Evolutionary conservation across 2,329 filamentous ascomycete genomes (phyloP).

Genomic region (Phialemoniopsis sp.): DNA sequence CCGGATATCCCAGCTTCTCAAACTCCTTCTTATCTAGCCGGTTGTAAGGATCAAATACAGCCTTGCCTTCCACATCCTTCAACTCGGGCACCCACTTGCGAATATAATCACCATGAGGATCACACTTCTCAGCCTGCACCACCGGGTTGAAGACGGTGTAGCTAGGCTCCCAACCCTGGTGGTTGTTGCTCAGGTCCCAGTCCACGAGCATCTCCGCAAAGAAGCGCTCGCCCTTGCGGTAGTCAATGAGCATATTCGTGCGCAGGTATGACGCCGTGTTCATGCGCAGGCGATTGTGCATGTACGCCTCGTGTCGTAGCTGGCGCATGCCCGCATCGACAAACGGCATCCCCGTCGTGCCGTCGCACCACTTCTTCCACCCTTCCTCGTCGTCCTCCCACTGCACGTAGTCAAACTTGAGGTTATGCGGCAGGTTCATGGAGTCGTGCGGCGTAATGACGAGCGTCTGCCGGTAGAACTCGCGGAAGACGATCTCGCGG

Average conservation of each 20-base stretch:
- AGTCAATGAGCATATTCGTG: slow-evolving; percentile 62
- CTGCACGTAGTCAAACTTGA: slow-evolving; percentile 61
- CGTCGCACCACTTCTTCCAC: slow-evolving; percentile 58
- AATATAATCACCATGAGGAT: slow-evolving; percentile 61
- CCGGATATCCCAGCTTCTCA: slow-evolving; percentile 55
- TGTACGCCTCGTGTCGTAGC: slow-evolving; percentile 50
- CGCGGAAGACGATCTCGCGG: slow-evolving; percentile 18
- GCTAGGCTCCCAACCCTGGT: slow-evolving; percentile 68
- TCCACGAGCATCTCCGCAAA: slow-evolving; percentile 62
- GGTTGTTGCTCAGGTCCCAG: slow-evolving; percentile 58
- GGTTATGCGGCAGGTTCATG: slow-evolving; percentile 73
- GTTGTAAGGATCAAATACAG: slow-evolving; percentile 62
- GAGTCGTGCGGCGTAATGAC: slow-evolving; percentile 22
- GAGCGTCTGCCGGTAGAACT: slow-evolving; percentile 19
- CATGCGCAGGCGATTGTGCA: slow-evolving; percentile 67
- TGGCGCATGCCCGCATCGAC: slow-evolving; percentile 68
- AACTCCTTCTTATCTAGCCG: slow-evolving; percentile 44
- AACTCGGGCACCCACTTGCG: slow-evolving; percentile 64
- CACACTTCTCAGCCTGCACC: slow-evolving; percentile 65
- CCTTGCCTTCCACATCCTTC: slow-evolving; percentile 48
- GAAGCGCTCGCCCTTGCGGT: slow-evolving; percentile 59
- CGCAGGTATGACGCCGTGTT: slow-evolving; percentile 59
- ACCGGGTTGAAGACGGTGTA: slow-evolving; percentile 70
- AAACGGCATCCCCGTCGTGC: slow-evolving; percentile 59
- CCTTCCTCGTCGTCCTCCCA: slow-evolving; percentile 60